These are phyloP conservation scores for Chlamydomonas eustigma DNA, from an alignment of 139 green algal genomes.

Conservation along the genomic window DNA sequence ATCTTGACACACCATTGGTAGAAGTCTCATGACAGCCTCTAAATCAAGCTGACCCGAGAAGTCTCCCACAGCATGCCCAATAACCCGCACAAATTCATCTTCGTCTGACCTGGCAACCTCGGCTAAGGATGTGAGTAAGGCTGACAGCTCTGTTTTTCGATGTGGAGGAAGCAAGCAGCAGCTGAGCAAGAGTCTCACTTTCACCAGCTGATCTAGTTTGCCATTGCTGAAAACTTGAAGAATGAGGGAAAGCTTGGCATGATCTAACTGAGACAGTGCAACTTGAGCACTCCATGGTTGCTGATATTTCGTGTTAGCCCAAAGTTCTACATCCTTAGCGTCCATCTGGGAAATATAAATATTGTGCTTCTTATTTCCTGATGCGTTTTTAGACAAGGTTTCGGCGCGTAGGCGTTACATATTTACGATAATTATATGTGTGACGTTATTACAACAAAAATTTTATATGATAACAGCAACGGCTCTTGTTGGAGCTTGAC, in stretches of 20 bases:
- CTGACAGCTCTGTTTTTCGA: not conserved
- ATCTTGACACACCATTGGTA: conserved; percentile 8
- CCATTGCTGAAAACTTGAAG: conserved; percentile 3
- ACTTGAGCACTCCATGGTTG: not conserved
- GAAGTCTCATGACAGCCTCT: conserved; percentile 4
- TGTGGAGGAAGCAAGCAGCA: conserved; percentile 4
- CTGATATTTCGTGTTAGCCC: conserved; percentile 3
- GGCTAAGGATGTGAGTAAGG: conserved; percentile 1
- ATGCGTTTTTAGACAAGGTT: not conserved
- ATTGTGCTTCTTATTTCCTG: not conserved
- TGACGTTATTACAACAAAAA: not conserved
- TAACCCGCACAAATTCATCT: conserved; percentile 21
- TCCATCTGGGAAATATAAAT: not conserved
- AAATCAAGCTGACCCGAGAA: conserved; percentile 17
- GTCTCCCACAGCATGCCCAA: conserved; percentile 16
- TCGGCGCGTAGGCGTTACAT: not conserved
- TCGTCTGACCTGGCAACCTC: conserved; percentile 9
- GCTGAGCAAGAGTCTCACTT: conserved; percentile 14
- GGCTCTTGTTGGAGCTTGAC: not conserved
- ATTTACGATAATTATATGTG: not conserved
- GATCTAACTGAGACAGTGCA: conserved; percentile 6
- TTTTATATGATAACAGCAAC: not conserved
- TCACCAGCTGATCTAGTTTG: conserved; percentile 21
- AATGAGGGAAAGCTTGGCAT: conserved; percentile 4
- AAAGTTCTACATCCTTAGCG: conserved; percentile 7